Evolutionary conservation across 1,284 basidiomycete genomes (phyloP).

Genomic region (Moesziomyces sp.): DNA sequence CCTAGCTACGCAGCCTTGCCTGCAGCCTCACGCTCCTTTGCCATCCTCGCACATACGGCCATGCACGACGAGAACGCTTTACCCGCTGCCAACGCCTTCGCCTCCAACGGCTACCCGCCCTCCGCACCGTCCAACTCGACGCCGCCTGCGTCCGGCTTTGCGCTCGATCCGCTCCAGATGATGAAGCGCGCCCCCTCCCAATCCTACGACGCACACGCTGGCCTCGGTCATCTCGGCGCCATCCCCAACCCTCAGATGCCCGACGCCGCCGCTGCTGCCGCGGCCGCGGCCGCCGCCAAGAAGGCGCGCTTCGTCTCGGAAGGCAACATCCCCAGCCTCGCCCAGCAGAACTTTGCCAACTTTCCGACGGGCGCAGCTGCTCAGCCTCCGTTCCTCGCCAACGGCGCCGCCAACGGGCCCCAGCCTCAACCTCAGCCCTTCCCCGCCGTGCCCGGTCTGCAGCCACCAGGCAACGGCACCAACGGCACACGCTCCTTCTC

Average conservation of each 20-base stretch:
- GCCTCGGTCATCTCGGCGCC: constrained; percentile 27
- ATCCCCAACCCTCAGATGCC: constrained; percentile 24
- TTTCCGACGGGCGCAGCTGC: constrained; percentile 9
- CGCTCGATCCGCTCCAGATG: constrained; percentile 47
- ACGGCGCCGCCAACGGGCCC: constrained; percentile 17
- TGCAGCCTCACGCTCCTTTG: constrained; percentile 4
- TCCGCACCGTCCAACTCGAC: constrained; percentile 8
- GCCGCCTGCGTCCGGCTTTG: constrained; percentile 26
- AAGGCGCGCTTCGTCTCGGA: constrained; percentile 60
- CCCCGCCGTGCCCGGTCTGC: constrained; percentile 23
- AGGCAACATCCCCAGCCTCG: constrained; percentile 50
- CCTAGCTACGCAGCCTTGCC: constrained; percentile 2
- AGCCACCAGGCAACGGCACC: constrained; percentile 48
- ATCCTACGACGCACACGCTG: constrained; percentile 49
- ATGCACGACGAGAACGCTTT: constrained; percentile 37
- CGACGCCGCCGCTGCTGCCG: background rate
- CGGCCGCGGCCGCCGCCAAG: constrained; percentile 29
- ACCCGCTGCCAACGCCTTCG: constrained; percentile 27
- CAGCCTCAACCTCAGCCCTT: constrained; percentile 27
- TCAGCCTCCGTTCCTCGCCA: constrained; percentile 24
- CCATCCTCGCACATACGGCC: constrained; percentile 12
- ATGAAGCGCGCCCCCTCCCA: constrained; percentile 58
- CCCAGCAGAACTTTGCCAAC: constrained; percentile 37
- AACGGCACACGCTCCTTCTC: constrained; percentile 52
- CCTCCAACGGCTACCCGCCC: constrained; percentile 23